phyloP scores from a whole-genome alignment of 306 rosid species.

The Ziziphus jujuba region DNA sequence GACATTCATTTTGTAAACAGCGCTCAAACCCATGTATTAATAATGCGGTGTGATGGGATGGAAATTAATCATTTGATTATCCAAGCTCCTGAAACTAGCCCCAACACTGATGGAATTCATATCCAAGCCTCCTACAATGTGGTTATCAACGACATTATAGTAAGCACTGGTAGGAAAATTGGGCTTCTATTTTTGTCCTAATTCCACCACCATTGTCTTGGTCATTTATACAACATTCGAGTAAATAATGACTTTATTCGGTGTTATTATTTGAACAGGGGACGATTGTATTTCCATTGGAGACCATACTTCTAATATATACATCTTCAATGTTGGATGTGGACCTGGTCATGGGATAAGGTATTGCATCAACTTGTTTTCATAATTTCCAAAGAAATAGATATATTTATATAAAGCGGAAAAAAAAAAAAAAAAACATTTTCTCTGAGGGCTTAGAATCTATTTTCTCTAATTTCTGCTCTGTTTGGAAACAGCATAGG shows the following conservation, averaged over 20 bases:
- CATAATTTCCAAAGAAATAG: neutral
- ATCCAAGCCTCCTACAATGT: constrained; percentile 28
- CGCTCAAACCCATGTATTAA: constrained; percentile 23
- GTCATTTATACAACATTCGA: too few relatives aligned
- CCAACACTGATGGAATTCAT: constrained; percentile 45
- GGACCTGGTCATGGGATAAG: constrained; percentile 40
- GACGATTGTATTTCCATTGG: constrained; percentile 43
- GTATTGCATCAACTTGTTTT: neutral
- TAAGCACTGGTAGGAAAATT: constrained; percentile 24
- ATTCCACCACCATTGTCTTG: neutral
- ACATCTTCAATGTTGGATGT: constrained; percentile 22
- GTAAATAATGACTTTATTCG: neutral
- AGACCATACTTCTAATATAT: constrained; percentile 29
- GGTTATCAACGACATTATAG: constrained; percentile 8
- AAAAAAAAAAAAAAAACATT: too few relatives aligned
- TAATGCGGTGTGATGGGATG: constrained; percentile 20
- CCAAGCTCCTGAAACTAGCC: constrained; percentile 39
- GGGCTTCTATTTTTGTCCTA: neutral
- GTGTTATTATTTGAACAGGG: constrained; percentile 14
- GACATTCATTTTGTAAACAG: constrained; percentile 31
- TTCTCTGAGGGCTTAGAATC: neutral
- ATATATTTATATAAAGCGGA: too few relatives aligned
- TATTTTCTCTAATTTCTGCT: neutral
- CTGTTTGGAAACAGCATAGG: constrained; percentile 30
- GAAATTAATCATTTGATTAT: constrained; percentile 20